Evolutionary conservation across 176 grass and related monocot species (phyloP).

Genomic region (Carex myosuroides): DNA sequence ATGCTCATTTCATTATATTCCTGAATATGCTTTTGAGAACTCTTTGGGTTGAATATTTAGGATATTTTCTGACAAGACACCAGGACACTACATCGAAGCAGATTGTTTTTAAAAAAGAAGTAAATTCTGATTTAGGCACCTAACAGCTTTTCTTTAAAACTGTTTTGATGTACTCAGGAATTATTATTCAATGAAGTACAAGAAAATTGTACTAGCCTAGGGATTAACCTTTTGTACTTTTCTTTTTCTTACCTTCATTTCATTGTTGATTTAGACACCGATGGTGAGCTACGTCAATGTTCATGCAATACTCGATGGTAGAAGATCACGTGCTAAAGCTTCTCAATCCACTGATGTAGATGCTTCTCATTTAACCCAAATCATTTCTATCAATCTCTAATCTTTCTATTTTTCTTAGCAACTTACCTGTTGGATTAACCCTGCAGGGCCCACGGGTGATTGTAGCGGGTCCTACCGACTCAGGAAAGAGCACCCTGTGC

Average conservation of each 20-base stretch:
- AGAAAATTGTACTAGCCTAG: not conserved
- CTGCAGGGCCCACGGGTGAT: slow-evolving; percentile 80
- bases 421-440: slow-evolving; percentile 9
- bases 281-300: slow-evolving; percentile 83
- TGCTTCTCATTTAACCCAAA: slow-evolving; percentile 39
- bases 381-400: not conserved
- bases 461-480: slow-evolving; percentile 80
- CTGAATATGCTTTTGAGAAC: not conserved
- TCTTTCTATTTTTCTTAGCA: not conserved
- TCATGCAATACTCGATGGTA: slow-evolving; percentile 59
- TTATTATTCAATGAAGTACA: not conserved
- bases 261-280: slow-evolving; percentile 43
- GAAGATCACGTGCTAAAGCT: slow-evolving; percentile 48
- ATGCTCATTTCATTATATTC: not conserved
- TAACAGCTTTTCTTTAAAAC: not conserved
- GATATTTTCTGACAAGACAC: not conserved
- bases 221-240: not conserved
- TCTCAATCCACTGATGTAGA: slow-evolving; percentile 42
- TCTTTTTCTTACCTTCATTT: not conserved
- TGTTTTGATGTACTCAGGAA: not conserved
- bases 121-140: not conserved
- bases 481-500: slow-evolving; percentile 87
- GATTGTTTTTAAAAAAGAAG: not conserved
- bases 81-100: not conserved
- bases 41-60: not conserved